Base-by-base conservation (phyloP, 2,329 filamentous ascomycete species). In the Claviceps digitariae region DNA sequence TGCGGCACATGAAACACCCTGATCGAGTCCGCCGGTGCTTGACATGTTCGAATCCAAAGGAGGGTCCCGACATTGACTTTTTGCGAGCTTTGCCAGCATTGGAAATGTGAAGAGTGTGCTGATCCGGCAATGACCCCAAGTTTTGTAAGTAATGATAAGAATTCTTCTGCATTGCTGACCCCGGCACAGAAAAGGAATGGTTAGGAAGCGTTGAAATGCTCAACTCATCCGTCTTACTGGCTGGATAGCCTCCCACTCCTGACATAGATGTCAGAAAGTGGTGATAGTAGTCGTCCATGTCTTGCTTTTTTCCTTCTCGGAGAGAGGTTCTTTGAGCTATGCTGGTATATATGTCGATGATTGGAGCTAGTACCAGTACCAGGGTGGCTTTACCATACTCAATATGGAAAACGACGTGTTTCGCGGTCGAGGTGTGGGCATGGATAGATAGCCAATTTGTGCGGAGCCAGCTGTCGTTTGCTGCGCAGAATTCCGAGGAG, bases 11-110 rank as follows among this genome's bases (percentile, higher is more conserved):
- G 59, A 76, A 96, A 71, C 93, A 98, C 29, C 93, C 93, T 58
- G 90, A 96, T 61, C 93, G 79, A 45, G 93, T 97, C 60, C 93
- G 82, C 57, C 90, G 85, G 67, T 97, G 91, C 69, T 97, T 97
- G 60, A 94, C 86, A 63, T 86, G 84, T 57, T 94, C 67, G 40
- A 59, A 45, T 23, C 63, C 87, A 48, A 72, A 57, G 3, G 73
- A 75, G 2, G 72, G 65, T 1, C 59, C 63, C 31, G 60, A 56
- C 9, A 57, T 60, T 20, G 76, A 77, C 58, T 79, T 80, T 54
- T 76, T 73, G 50, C 77, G 71, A 57, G 67, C 70, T 60, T 76
- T 72, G 50, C 74, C 71, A 12, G 72, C 58, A 60, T 78, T 78
- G 17, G 73, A 66, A 2, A 72, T 62, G 55, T 71, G 73, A 56